Evolutionary conservation across 441 rosid genomes (phyloP), one percentile per base, ranked within the genome.

Genomic region (Aleurites moluccanus): DNA sequence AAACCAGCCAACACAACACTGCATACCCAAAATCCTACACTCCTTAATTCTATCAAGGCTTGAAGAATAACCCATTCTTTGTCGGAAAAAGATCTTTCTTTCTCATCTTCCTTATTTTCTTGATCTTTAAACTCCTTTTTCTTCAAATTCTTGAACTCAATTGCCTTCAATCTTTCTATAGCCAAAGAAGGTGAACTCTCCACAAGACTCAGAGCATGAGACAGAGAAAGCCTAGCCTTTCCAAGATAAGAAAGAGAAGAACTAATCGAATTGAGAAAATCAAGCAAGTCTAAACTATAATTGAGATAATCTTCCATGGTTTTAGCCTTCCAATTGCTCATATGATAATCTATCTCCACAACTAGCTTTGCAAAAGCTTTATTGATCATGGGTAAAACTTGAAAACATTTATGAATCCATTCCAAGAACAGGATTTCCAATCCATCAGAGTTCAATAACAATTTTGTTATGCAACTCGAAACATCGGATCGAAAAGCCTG

Each of bases 311-410:
- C 82, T 44, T 86, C 92, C 70, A 79, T 61, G 25, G 85, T 77
- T 15, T 45, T 42, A 18, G 68, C 75, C 50, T 83, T 84, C 93
- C 93, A 91, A 21, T 77, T 79, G 73, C 78, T 83, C 80, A 76
- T 75, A 16, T 80, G 89, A 68, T 80, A 83, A 73, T 91, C 88
- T 33, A 91, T 81, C 23, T 76, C 85, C 75, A 78, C 81, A 64
- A 82, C 84, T 11, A 89, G 81, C 83, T 87, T 82, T 20, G 84
- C 84, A 77, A 91, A 88, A 30, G 87, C 88, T 67, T 78, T 77
- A 83, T 89, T 85, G 78, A 85, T 69, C 40, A 49, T 14, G 55
- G 82, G 84, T 47, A 91, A 62, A 50, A 89, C 52, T 81, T 82
- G 79, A 30, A 91, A 81, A 80, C 88, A 85, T 56, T 69, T 78